Conservation (phyloP, 2,329 filamentous ascomycete genomes). For the Ploettnerulaceae sp. region DNA sequence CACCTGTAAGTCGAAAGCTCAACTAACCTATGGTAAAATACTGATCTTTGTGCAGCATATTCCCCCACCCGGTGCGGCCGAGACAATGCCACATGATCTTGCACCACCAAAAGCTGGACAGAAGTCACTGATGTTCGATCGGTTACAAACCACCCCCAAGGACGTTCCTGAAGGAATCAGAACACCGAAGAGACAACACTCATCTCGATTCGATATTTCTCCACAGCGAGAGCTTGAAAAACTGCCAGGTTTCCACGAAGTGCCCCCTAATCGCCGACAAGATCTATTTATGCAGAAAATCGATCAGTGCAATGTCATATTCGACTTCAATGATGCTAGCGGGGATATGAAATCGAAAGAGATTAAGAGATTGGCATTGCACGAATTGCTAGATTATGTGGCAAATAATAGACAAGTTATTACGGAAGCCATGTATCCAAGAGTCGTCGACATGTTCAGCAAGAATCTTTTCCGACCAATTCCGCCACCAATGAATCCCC, state of each 20-base stretch:
- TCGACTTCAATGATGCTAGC: slow-evolving; percentile 98
- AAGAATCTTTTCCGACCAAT: slow-evolving; percentile 98
- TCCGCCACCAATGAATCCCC: slow-evolving; percentile 92
- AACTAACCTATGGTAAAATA: not conserved
- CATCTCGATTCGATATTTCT: slow-evolving; percentile 95
- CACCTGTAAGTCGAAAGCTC: slow-evolving; percentile 60
- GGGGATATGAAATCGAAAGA: slow-evolving; percentile 99
- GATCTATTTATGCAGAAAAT: slow-evolving; percentile 99
- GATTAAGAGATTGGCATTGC: slow-evolving; percentile 93
- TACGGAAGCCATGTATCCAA: slow-evolving; percentile 97
- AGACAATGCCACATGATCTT: slow-evolving; percentile 97
- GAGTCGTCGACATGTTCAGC: slow-evolving; percentile 97
- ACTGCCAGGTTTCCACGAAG: slow-evolving; percentile 94
- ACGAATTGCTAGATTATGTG: slow-evolving; percentile 95
- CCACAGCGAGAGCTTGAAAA: slow-evolving; percentile 96
- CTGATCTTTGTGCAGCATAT: slow-evolving; percentile 58
- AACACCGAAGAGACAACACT: slow-evolving; percentile 94
- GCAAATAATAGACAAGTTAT: slow-evolving; percentile 98
- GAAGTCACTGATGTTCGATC: slow-evolving; percentile 84
- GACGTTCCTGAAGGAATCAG: slow-evolving; percentile 93
- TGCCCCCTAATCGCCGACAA: slow-evolving; percentile 87
- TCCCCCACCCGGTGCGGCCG: slow-evolving; percentile 85
- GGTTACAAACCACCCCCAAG: slow-evolving; percentile 88
- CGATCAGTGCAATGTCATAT: slow-evolving; percentile 99
- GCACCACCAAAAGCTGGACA: slow-evolving; percentile 86